Percentiles rank a stretch among this genome's conserved stretches.
These are phyloP conservation scores for Lentinula edodes DNA, from an alignment of 768 basidiomycete genomes.

Conservation along the genomic window DNA sequence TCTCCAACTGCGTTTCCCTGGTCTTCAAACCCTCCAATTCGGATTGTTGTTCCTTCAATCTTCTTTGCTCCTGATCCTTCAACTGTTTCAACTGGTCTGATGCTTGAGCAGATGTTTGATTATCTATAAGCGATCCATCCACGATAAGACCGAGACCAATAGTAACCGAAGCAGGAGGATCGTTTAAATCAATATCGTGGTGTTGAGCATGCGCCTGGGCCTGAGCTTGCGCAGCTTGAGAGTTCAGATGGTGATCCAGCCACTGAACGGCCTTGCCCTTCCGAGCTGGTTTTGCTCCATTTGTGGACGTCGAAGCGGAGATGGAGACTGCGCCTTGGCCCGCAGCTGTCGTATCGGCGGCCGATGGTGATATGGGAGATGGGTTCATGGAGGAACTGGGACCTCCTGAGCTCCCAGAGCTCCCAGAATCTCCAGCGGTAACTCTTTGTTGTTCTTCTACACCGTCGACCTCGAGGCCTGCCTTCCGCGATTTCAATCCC, in stretches of 20 bases:
- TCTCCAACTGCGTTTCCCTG: background rate
- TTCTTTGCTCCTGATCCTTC: background rate
- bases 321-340: background rate
- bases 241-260: slow-evolving; percentile 6
- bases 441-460: background rate
- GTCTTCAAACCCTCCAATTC: background rate
- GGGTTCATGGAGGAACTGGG: background rate
- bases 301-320: background rate
- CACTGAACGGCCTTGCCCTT: slow-evolving; percentile 6
- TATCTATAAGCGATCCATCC: background rate
- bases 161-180: background rate
- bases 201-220: background rate
- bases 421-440: background rate
- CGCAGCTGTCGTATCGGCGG: background rate
- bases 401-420: background rate
- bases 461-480: background rate
- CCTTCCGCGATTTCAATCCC: background rate
- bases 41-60: background rate
- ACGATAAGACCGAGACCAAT: background rate
- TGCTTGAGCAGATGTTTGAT: background rate
- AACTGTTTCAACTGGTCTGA: background rate
- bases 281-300: background rate
- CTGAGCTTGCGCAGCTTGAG: background rate
- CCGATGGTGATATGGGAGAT: background rate
- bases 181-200: background rate